Evolutionary conservation across 169 alveolate genomes (phyloP), one percentile per base, ranked within the genome.

Genomic region (Plasmodium vivax): DNA sequence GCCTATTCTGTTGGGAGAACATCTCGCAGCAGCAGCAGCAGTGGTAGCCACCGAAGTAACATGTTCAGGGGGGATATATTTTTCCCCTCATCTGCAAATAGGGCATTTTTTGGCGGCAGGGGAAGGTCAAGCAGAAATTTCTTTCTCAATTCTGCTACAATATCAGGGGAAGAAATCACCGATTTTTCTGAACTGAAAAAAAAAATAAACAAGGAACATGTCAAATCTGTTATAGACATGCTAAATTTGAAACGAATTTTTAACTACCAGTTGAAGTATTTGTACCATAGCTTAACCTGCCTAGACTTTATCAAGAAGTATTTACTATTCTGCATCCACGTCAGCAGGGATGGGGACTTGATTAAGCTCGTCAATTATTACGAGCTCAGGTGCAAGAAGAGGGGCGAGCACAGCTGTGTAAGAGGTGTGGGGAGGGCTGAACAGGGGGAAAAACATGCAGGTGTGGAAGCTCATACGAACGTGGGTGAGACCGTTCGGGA

Each of bases 151-250:
- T 27, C 79, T 38, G 45, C 56, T 90, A 58, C 27, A 14, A 62
- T 10, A 16, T 23, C 68, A 74, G 23, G 16, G n/a, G 90, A 62
- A 62, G 77, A 38, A 8, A 58, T 90, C 72, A 41, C 19, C 32
- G 51, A 90, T 80, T 90, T 80, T 71, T 34, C 68, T 58, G 94
- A 90, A 19, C 74, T 90, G 19, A 75, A 85, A 75, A 90, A 90
- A 68, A 80, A 80, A 43, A 41, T 90, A 62, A 90, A 58, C 71
- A 74, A 80, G 58, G 45, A 90, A n/a, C 90, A 90, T 23, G 80
- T 90, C 19, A 58, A 58, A 58, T 58, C 58, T 27, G 83, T 90
- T 43, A 30, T 90, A 12, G 71, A 58, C 38, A 80, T 10, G 71
- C 23, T 90, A 23, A 36, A 90, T 74, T 47, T 90, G 73, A 90